phyloP scores from a whole-genome alignment of 768 basidiomycete species.

The Melanogaster broomeanus region DNA sequence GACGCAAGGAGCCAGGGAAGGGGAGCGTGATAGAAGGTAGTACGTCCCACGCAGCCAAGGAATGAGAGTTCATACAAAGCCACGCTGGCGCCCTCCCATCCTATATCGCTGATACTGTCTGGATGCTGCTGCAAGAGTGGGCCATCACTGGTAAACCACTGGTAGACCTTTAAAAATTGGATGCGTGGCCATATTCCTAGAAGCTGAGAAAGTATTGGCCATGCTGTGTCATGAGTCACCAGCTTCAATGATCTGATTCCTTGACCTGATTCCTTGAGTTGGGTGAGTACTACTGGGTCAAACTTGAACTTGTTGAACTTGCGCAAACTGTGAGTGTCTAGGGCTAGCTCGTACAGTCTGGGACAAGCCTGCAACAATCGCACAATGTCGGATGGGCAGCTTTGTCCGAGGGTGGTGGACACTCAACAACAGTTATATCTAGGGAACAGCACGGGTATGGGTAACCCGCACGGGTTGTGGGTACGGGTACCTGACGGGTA shows the following conservation, averaged over 20 bases:
- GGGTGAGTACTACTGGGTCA: too few species aligned
- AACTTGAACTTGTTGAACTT: too few species aligned
- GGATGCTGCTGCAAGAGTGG: slow-evolving; percentile 37
- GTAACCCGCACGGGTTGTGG: too few species aligned
- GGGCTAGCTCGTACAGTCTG: slow-evolving; percentile 35
- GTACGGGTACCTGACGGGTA: too few species aligned
- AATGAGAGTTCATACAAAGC: slow-evolving; percentile 44
- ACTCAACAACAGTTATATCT: slow-evolving; percentile 20
- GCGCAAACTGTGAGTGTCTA: slow-evolving; percentile 28
- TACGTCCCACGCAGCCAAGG: too few species aligned
- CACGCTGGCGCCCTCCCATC: slow-evolving; percentile 14
- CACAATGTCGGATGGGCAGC: slow-evolving; percentile 15
- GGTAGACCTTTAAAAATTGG: slow-evolving; percentile 39
- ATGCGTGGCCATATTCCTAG: slow-evolving; percentile 39
- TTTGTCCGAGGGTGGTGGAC: too few species aligned
- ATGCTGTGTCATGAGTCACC: slow-evolving; percentile 38
- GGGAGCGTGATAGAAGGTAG: slow-evolving; percentile 30
- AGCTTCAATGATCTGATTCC: slow-evolving; percentile 36
- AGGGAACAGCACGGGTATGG: too few species aligned
- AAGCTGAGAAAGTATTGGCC: slow-evolving; percentile 45
- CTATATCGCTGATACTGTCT: background rate
- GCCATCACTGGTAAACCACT: too few species aligned
- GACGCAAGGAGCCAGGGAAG: slow-evolving; percentile 41
- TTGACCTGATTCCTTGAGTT: too few species aligned
- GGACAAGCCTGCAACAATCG: slow-evolving; percentile 28